Evolutionary conservation across 108 stramenopile species (phyloP).

Genomic region (Schizochytrium sp.): DNA sequence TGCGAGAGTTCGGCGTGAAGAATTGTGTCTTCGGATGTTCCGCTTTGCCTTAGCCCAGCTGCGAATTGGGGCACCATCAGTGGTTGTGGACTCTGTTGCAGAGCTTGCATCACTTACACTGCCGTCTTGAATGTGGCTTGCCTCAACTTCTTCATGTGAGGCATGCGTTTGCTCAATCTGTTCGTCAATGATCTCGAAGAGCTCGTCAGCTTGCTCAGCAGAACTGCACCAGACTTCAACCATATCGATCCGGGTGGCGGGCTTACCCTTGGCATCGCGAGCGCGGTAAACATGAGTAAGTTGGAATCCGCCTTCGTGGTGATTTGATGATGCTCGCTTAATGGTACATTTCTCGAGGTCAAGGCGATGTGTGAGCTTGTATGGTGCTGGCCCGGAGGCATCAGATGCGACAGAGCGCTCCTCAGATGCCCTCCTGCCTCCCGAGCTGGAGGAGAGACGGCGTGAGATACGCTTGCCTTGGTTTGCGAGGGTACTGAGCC

Average conservation of each 20-base stretch:
- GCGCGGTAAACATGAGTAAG: conserved; percentile 33
- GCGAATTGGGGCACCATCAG: not conserved
- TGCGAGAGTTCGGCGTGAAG: not conserved
- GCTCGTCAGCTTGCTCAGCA: not conserved
- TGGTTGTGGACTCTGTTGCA: not conserved
- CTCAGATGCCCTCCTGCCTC: not conserved
- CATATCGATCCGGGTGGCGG: conserved; percentile 30
- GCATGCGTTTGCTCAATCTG: not conserved
- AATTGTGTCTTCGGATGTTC: not conserved
- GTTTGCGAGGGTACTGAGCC: conserved; percentile 24
- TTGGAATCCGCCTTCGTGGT: conserved; percentile 13
- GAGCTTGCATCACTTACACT: not conserved
- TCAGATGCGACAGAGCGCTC: not conserved
- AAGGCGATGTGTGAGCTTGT: conserved; percentile 25
- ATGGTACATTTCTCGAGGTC: conserved; percentile 45
- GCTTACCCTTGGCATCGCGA: not conserved
- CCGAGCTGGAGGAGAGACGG: conserved; percentile 3
- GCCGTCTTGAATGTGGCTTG: not conserved
- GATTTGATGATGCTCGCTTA: not conserved
- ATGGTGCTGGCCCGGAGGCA: not conserved
- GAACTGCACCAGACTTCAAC: conserved; percentile 60
- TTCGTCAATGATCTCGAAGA: not conserved
- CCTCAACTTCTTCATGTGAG: not conserved
- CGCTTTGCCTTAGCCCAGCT: not conserved
- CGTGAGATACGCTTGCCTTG: conserved; percentile 2